Conservation (phyloP, 2,329 filamentous ascomycete genomes). For the Cladobotryum mycophilum region DNA sequence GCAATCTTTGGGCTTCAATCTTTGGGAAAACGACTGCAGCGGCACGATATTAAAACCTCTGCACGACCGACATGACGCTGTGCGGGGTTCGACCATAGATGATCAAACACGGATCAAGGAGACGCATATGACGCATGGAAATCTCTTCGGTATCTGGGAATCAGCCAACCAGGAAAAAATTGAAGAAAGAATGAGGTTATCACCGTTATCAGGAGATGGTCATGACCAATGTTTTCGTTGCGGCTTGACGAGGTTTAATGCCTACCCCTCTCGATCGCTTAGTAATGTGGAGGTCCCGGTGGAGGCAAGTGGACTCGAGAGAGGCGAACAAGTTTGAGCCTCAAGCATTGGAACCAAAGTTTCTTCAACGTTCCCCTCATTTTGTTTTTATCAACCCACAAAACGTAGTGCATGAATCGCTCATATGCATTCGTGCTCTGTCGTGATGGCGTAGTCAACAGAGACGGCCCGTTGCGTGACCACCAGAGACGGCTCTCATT, state of each 20-base stretch:
- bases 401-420: background rate
- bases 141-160: background rate
- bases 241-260: background rate
- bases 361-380: background rate
- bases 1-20: background rate
- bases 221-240: background rate
- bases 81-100: background rate
- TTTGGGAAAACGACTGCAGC: background rate
- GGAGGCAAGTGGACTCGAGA: too few species aligned
- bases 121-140: background rate
- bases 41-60: background rate
- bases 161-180: background rate
- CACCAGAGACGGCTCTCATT: slow-evolving; percentile 5
- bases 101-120: background rate
- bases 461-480: slow-evolving; percentile 4
- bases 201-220: background rate
- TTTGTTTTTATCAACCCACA: too few species aligned
- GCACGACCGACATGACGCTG: background rate
- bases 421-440: slow-evolving; percentile 4
- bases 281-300: too few species aligned
- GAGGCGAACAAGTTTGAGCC: background rate
- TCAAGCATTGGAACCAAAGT: background rate
- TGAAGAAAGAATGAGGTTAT: background rate
- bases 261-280: background rate
- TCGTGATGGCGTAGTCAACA: slow-evolving; percentile 7